Base-by-base conservation (phyloP, 805 yeast genomes). In the Myxozyma neglecta region DNA sequence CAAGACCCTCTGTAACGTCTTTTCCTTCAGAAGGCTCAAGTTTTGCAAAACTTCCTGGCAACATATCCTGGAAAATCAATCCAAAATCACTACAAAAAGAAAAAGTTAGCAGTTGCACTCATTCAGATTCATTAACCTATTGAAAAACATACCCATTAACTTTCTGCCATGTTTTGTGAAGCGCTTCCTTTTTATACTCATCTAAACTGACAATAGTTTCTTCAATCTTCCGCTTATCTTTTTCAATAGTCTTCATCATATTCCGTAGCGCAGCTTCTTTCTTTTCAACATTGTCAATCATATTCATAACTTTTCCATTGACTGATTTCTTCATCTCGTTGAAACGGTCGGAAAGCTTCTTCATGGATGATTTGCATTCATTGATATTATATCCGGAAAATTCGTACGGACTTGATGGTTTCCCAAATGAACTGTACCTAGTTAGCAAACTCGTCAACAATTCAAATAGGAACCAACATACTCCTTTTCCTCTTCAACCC, bases 21-120 rank as follows among this genome's bases (percentile, higher is more conserved):
- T 82, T 81, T n/a, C 84, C 83, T 67, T 90, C 90, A 2, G 85
- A 82, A 1, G 96, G 90, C 13, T 87, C 96, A 63, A 93, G 80
- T 73, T 90, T 90, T 1, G 98, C 96, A 75, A 86, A 89, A 2
- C 97, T 88, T 13, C 89, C 90, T 0, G 97, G 97, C 56, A 94
- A 77, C 53, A 94, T 79, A 70, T 91, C 97, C 1, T 88, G 84
- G 75, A 94, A 94, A 32, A 94, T 90, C 54, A 83, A 82, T 13
- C 99, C 99, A 75, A 94, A 92, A 73, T 93, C 98, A 8, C 67
- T 66, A 42, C 11, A 8, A 32, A 20, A 10, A 10, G 34, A 24
- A 16, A 20, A 39, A 39, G 5, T 45, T 40, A 51, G 55, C 52
- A 8, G 9, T 37, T 6, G 18, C 14, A 16, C 39, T 34, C 29